phyloP scores from a whole-genome alignment of 306 rosid species.

The Canavalia ensiformis region DNA sequence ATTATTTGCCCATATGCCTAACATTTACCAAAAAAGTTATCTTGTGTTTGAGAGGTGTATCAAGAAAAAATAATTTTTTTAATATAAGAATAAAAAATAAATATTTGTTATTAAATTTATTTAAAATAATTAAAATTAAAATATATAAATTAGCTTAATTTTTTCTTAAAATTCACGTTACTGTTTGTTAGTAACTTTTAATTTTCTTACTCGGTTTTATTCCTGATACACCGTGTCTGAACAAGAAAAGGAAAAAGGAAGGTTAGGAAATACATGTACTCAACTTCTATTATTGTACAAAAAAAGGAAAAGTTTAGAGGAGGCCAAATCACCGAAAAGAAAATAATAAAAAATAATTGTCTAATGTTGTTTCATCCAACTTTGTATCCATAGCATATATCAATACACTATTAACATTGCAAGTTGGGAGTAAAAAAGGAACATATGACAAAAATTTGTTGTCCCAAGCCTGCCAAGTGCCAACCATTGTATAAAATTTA shows the following conservation, averaged over 20 bases:
- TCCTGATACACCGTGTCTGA: too few species aligned
- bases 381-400: not conserved
- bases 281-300: not conserved
- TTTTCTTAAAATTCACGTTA: too few species aligned
- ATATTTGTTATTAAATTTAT: too few species aligned
- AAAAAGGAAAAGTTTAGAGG: not conserved
- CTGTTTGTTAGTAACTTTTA: too few species aligned
- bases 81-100: too few species aligned
- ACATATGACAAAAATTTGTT: conserved; percentile 10
- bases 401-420: not conserved
- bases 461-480: conserved; percentile 14
- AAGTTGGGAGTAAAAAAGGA: not conserved
- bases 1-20: too few species aligned
- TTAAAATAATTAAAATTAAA: too few species aligned
- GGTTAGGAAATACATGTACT: not conserved
- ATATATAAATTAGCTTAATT: too few species aligned
- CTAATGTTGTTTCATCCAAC: not conserved
- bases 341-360: not conserved
- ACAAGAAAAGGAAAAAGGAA: not conserved
- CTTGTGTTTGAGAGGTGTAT: too few species aligned
- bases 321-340: conserved; percentile 13
- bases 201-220: too few species aligned
- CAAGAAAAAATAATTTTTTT: too few species aligned
- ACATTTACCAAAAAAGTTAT: too few species aligned
- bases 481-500: conserved; percentile 4